These are phyloP conservation scores for Evernia prunastri DNA, from an alignment of 495 filamentous ascomycete species.

Conservation along the genomic window DNA sequence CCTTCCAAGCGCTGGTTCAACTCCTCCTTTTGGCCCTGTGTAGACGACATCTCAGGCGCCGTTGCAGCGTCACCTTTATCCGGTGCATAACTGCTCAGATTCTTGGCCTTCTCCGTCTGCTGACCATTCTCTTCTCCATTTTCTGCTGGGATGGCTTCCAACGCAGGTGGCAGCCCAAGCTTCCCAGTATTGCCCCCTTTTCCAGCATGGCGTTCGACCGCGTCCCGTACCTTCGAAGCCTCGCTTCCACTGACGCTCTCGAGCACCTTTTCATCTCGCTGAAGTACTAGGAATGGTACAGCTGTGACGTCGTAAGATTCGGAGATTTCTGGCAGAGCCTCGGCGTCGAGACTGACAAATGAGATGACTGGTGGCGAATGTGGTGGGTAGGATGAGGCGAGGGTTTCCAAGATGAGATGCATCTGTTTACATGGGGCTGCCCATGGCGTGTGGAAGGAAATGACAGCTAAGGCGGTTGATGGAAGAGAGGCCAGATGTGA, in stretches of 20 bases:
- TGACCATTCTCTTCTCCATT: constrained; percentile 30
- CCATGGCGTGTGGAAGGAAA: constrained; percentile 95
- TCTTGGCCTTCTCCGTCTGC: constrained; percentile 31
- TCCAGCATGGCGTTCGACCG: constrained; percentile 73
- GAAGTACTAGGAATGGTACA: constrained; percentile 83
- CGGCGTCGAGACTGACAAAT: constrained; percentile 85
- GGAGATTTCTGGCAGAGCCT: constrained; percentile 79
- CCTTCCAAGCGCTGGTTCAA: constrained; percentile 67
- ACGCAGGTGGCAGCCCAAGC: constrained; percentile 46
- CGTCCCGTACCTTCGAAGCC: constrained; percentile 68
- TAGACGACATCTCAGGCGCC: constrained; percentile 43
- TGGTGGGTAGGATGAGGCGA: constrained; percentile 73
- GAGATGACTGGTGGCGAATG: constrained; percentile 57
- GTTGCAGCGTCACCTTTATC: constrained; percentile 41
- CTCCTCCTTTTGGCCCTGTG: constrained; percentile 65
- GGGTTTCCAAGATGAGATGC: constrained; percentile 73
- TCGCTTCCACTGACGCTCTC: constrained; percentile 85
- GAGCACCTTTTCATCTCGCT: constrained; percentile 61
- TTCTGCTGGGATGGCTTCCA: constrained; percentile 42
- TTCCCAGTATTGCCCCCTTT: constrained; percentile 33
- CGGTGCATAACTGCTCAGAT: constrained; percentile 40
- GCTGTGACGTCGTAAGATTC: constrained; percentile 88
- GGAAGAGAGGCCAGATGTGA: constrained; percentile 57
- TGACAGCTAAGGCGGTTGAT: constrained; percentile 60
- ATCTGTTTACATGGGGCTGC: constrained; percentile 94